These are phyloP conservation scores for Tribonema minus DNA, from an alignment of 108 stramenopile genomes.

Conservation along the genomic window DNA sequence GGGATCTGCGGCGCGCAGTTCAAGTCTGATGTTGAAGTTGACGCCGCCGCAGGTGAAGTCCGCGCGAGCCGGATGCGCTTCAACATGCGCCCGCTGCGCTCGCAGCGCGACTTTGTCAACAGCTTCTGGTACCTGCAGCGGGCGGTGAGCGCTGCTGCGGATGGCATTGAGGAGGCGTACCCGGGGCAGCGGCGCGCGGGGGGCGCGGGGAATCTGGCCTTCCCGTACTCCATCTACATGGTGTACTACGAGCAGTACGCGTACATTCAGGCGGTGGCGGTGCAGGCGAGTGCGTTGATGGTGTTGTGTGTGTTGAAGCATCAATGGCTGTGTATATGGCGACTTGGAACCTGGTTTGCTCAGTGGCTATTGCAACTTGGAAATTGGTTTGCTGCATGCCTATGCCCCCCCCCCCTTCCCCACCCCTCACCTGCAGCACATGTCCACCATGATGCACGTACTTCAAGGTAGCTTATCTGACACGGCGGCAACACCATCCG, in stretches of 20 bases:
- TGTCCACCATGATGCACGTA: too few relatives aligned
- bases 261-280: neutral
- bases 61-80: constrained; percentile 27
- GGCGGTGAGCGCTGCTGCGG: neutral
- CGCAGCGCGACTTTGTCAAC: constrained; percentile 43
- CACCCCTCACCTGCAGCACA: too few relatives aligned
- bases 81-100: constrained; percentile 44
- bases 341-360: too few relatives aligned
- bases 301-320: too few relatives aligned
- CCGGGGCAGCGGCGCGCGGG: constrained; percentile 7
- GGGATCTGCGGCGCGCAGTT: constrained; percentile 51
- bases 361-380: too few relatives aligned
- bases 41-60: neutral
- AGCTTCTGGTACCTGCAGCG: constrained; percentile 35
- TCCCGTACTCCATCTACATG: constrained; percentile 54
- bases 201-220: constrained; percentile 39
- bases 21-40: constrained; percentile 13
- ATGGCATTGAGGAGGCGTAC: constrained; percentile 13
- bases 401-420: too few relatives aligned
- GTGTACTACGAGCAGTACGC: constrained; percentile 32
- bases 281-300: too few relatives aligned
- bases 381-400: too few relatives aligned
- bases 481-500: too few relatives aligned
- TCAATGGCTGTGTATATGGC: too few relatives aligned
- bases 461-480: too few relatives aligned